Base-by-base conservation (phyloP, 352 stramenopile genomes). In the Pythium volutum region DNA sequence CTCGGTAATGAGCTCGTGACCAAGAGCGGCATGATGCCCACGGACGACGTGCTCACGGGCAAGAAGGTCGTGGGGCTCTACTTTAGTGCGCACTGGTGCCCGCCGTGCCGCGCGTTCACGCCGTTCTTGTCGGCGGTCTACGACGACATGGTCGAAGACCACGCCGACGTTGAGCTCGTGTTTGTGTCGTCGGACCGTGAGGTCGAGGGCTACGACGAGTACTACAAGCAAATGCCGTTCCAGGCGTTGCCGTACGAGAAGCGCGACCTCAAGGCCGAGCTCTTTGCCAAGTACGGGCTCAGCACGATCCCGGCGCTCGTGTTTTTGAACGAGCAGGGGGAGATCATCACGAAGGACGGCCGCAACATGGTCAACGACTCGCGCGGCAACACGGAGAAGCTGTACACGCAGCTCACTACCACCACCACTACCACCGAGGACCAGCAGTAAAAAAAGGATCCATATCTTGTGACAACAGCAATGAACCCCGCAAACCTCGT, bases 71-170 rank as follows among this genome's bases (percentile, higher is more conserved):
- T 97, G 29, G 86, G 87, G n/a, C 73, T 98, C 41, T 98, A 98
- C 80, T 99, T 98, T 85, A 97, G 80, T 52, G 95, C 95, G 12
- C 86, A 98, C 78, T 98, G 95, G 95, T 98, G 94, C 74, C 80
- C 76, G 34, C 95, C 95, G 34, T 98, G 95, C 78, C 86, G 90
- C 53, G 70, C 79, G 23, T 98, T 99, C 74, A 98, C 95, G 61
- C 95, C 95, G 9, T 90, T 98, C 75, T 81, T 98, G 48, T 85
- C 69, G 63, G 81, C 88, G 45, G 75, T 91, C 29, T 98, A 98
- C 74, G 77, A 97, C 42, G 81, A 96, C 60, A 81, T 97, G 63
- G 64, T 94, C 47, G 81, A 93, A 49, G 72, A 93, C 50, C 82
- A 93, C 70, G 76, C 81, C 20, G 82, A 96, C 48, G 91, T 98